Base-by-base conservation (phyloP, 2,329 filamentous ascomycete genomes). In the Xylaria hypoxylon region DNA sequence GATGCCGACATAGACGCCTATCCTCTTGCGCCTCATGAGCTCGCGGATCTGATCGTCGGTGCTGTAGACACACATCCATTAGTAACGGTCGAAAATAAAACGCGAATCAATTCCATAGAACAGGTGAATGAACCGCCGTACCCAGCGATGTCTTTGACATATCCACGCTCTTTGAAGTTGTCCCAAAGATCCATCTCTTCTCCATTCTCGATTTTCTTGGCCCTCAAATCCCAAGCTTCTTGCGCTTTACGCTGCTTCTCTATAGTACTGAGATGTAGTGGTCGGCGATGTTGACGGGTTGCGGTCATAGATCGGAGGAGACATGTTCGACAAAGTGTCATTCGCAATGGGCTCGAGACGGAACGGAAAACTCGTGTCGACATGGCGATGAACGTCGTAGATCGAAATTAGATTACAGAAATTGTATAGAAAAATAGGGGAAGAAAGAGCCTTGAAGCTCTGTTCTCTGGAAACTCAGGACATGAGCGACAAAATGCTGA, bases 1-100 rank as follows among this genome's bases (percentile, higher is more conserved):
- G 74, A 96, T 87, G 71, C 93, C 93, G 59, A 92, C 90, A 74
- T 96, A 96, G 65, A 87, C 89, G 68, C 90, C 90, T 71, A 93
- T 87, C 68, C 90, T 84, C 75, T 89, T 90, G 28, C 81, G 77
- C 5, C 84, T 86, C 81, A 96, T 86, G 24, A 92, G 81, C 70
- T 86, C 84, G 59, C 89, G 85, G 73, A 95, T 85, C 50, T 82
- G 81, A 62, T 77, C 47, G 40, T 73, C 71, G 56, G 68, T 76
- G 4, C 74, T 70, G 50, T 50, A 51, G 53, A 51, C 17, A n/a
- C 24, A 6, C 31, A 13, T n/a, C 10, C 7, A 13, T 64, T 52
- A 62, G 61, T 24, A 33, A 64, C 11, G 17, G 44, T 22, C 19
- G 28, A 35, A 17, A 19, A n/a, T 22, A 31, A 22, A 42, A 15